Evolutionary conservation across 2,329 filamentous ascomycete species (phyloP), one percentile per base, ranked within the genome.

Genomic region (Colletotrichum sp.): DNA sequence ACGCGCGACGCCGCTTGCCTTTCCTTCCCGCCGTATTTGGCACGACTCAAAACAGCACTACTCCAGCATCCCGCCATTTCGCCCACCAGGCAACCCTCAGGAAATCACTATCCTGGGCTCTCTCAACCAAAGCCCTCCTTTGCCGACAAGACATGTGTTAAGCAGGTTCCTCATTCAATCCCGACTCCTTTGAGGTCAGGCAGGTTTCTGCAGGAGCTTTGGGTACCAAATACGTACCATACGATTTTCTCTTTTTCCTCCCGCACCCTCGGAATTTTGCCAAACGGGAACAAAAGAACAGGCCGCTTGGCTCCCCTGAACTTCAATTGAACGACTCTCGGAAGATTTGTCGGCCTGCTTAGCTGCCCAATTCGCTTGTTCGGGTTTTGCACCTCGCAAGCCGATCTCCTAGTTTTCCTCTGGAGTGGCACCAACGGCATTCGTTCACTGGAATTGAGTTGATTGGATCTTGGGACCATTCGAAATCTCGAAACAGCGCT

Each of bases 181-280:
- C 77, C 82, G 84, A 89, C 91, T 93, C 92, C 92, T 94, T 94
- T 94, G 92, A 94, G 92, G 92, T 93, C 94, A 95, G 62, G 94
- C 93, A 90, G 93, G 93, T 88, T 91, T 91, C 94, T 95, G 94
- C 94, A 95, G 93, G 92, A 95, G 92, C 57, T 75, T 60, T 67
- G 74, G 74, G 74, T 65, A 75, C 60, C 39, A 36, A 70, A 75
- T 66, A 69, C 59, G 74, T 72, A 72, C 69, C 57, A 28, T 70
- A 69, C 65, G 32, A 70, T 76, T 69, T 32, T 39, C 49, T 63
- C 16, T 52, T 28, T 75, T 52, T 52, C 44, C 12, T 21, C 44
- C 44, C 36, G 49, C 32, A 16, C 71, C 49, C 49, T 75, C 30
- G 62, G 59, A 75, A 57, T 49, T 76, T 49, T 70, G 30, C 65